Base-by-base conservation (phyloP, 2,329 filamentous ascomycete genomes). In the Colletotrichum musae region DNA sequence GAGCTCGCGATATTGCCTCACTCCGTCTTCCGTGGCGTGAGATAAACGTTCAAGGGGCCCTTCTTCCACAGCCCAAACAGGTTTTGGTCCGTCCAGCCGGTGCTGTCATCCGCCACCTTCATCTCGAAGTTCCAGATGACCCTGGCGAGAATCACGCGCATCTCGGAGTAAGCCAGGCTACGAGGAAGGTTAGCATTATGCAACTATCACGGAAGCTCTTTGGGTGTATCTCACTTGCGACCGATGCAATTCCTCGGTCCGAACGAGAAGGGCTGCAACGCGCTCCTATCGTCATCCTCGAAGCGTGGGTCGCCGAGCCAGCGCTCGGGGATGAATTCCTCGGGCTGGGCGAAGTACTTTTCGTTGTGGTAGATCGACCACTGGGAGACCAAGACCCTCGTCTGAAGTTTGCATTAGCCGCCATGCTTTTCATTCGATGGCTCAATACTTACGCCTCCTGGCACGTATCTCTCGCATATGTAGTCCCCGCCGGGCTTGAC, bases 211-310 rank as follows among this genome's bases (percentile, higher is more conserved):
- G 5, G 45, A 4, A 39, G 39, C 7, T 1, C 4, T 54, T 7
- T 16, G 43, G 2, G 53, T 18, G 2, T 2, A 10, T 66, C 77
- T 74, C 75, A 84, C 83, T 86, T 86, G 61, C 78, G 77, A 0
- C 86, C 86, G 24, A 88, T 78, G 66, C 86, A 88, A 51, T 86
- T 85, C 1, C 86, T 76, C 6, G 86, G 82, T 0, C 86, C 85
- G 2, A 84, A 53, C 4, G 81, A 80, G 68, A 88, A 87, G 0
- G 86, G 83, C 73, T 86, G 82, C 54, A 85, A 77, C 1, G 79
- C 81, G 0, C 82, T 81, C 43, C 53, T 71, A 2, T 72, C 62
- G 48, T 80, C 78, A 6, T 70, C 64, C 4, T 58, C 70, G 26
- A 73, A 77, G 15, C 45, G 63, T 1, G 64, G 51, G 26, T 75